Percentiles rank a stretch among this genome's conserved stretches.
Evolutionary conservation across 208 protist species (phyloP).

Genomic region (Lotmaria passim): DNA sequence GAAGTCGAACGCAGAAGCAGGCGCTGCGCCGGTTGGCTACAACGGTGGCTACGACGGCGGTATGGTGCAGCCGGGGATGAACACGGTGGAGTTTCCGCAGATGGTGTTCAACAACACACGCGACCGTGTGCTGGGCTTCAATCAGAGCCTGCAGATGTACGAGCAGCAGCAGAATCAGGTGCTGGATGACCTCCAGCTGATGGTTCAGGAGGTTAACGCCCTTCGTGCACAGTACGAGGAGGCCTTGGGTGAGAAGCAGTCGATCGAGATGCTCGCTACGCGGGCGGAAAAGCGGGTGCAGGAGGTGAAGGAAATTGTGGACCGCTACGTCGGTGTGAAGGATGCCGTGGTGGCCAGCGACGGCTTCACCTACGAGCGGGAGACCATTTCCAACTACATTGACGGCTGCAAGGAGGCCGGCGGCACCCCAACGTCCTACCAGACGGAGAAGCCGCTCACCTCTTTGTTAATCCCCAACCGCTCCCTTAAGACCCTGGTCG

Average conservation of each 20-base stretch:
- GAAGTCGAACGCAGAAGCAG: constrained; percentile 31
- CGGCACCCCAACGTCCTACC: constrained; percentile 70
- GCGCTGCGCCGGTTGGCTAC: constrained; percentile 18
- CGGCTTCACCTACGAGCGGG: constrained; percentile 92
- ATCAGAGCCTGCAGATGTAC: constrained; percentile 51
- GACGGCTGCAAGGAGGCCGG: constrained; percentile 54
- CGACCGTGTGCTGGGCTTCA: constrained; percentile 38
- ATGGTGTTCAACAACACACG: constrained; percentile 54
- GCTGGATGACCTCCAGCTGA: constrained; percentile 44
- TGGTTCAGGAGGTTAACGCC: constrained; percentile 47
- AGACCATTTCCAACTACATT: constrained; percentile 81
- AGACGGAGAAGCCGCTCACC: constrained; percentile 67
- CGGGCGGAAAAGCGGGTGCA: constrained; percentile 59
- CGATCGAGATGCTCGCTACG: constrained; percentile 45
- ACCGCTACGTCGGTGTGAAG: constrained; percentile 71
- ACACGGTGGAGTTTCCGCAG: constrained; percentile 36
- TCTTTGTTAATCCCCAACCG: constrained; percentile 80
- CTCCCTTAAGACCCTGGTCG: constrained; percentile 79
- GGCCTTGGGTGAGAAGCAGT: constrained; percentile 56
- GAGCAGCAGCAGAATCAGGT: constrained; percentile 50
- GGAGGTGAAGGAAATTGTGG: constrained; percentile 61
- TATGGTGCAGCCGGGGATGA: constrained; percentile 32
- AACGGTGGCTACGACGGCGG: constrained; percentile 35
- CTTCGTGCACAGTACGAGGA: constrained; percentile 72
- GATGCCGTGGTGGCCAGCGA: constrained; percentile 91